Evolutionary conservation across 2,329 filamentous ascomycete species (phyloP), one percentile per base, ranked within the genome.

Genomic region (Spiromastix sp.): DNA sequence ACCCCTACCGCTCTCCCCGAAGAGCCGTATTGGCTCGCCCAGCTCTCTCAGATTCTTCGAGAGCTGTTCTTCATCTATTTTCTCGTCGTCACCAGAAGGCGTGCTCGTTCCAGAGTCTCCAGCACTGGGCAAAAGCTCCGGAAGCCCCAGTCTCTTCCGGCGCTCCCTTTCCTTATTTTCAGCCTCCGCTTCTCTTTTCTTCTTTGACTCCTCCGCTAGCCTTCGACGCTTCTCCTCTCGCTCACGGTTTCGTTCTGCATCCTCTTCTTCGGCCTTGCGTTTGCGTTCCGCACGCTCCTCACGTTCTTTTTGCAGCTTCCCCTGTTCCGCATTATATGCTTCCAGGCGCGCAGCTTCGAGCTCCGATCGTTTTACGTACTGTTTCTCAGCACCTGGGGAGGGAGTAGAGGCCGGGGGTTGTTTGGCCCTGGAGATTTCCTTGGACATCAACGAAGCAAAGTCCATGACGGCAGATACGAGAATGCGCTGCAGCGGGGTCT

Each of bases 391-490:
- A 29, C 28, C 9, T 41, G 30, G 19, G 25, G 37, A 15, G 30
- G 55, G 33, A 31, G 54, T 42, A 15, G 60, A 43, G 34, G 63
- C 47, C 27, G 62, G 46, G 27, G 61, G 47, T 36, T 71, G 63
- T 59, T 85, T 85, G 47, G 79, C 71, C 60, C 91, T 93, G 51
- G 83, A 77, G 52, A 98, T 91, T 61, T 94, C 86, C 55, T 85
- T 82, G 51, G 83, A 78, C 85, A 98, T 93, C 31, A 98, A 68
- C 22, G 85, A 76, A 42, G 86, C 86, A 67, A 98, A 98, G 61
- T 98, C 87, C 91, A 98, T 98, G 47, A 42, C 68, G 54, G 30
- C 11, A 6, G 32, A 15, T 10, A 17, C 10, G 18, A 26, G n/a
- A 10, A n/a, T 22, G 18, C 16, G n/a, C n/a, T n/a, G 21, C 21